Evolutionary conservation across 2,329 filamentous ascomycete genomes (phyloP).

Genomic region (Rachicladosporium sp.): DNA sequence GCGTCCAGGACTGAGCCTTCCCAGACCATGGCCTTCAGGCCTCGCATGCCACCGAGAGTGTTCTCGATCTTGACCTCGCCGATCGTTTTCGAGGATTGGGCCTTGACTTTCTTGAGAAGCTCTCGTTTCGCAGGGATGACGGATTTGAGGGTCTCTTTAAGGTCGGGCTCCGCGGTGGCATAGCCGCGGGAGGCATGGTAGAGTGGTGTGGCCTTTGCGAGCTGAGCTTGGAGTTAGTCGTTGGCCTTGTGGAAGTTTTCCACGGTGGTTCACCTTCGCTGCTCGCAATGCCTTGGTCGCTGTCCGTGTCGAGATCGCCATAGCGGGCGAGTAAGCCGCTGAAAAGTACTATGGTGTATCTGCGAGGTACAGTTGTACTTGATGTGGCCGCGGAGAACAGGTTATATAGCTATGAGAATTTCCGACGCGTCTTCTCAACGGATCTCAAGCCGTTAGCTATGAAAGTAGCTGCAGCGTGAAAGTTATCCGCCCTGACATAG

Average conservation of each 20-base stretch:
- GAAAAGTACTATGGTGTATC: too few species aligned
- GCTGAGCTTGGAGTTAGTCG: constrained; percentile 8
- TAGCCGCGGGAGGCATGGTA: constrained; percentile 41
- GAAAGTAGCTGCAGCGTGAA: too few species aligned
- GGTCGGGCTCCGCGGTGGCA: constrained; percentile 67
- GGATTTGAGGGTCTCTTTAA: constrained; percentile 75
- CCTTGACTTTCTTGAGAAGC: constrained; percentile 86
- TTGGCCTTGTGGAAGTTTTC: not conserved
- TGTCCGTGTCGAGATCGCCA: constrained; percentile 53
- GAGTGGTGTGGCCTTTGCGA: constrained; percentile 13
- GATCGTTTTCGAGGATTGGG: constrained; percentile 66
- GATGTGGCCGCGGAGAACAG: too few species aligned
- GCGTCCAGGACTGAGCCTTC: constrained; percentile 94
- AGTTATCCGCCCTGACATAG: too few species aligned
- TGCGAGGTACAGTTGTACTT: too few species aligned
- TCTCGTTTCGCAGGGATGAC: constrained; percentile 87
- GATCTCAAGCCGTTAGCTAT: too few species aligned
- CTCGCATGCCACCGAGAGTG: constrained; percentile 86
- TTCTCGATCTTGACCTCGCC: constrained; percentile 91
- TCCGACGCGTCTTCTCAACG: too few species aligned
- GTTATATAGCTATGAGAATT: too few species aligned
- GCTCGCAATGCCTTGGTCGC: constrained; percentile 52
- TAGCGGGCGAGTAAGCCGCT: constrained; percentile 19
- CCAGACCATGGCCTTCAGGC: constrained; percentile 96
- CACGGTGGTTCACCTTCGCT: constrained; percentile 42